phyloP scores from a whole-genome alignment of 208 protist species.

The Acanthamoeba culbertsoni region DNA sequence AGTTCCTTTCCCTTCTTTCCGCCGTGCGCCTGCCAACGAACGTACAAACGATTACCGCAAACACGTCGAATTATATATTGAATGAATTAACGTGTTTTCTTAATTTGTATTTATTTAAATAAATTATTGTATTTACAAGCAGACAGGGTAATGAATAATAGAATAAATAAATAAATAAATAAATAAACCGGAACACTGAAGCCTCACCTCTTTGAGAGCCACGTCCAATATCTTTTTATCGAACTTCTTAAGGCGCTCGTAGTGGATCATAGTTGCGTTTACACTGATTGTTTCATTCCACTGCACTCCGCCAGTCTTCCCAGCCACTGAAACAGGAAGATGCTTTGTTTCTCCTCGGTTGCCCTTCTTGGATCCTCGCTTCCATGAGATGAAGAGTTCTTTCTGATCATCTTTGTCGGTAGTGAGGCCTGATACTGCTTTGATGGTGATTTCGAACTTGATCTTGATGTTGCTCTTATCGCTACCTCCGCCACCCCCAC shows the following conservation, averaged over 20 bases:
- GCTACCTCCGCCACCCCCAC: neutral
- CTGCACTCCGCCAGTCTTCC: neutral
- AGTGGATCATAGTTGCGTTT: neutral
- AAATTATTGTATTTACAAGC: too few relatives aligned
- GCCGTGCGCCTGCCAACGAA: neutral
- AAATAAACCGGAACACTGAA: too few relatives aligned
- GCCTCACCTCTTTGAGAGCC: slow-evolving; percentile 14
- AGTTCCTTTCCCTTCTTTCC: neutral
- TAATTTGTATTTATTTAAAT: too few relatives aligned
- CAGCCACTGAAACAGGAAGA: neutral
- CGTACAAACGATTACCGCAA: neutral
- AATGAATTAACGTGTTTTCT: too few relatives aligned
- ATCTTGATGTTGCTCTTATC: slow-evolving; percentile 55
- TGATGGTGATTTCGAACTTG: slow-evolving; percentile 6
- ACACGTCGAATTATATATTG: too few relatives aligned
- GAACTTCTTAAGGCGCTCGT: slow-evolving; percentile 47
- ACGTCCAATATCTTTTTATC: neutral
- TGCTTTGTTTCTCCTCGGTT: slow-evolving; percentile 26
- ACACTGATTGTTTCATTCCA: neutral
- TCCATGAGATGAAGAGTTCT: neutral
- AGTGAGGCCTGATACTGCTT: neutral
- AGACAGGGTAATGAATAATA: too few relatives aligned
- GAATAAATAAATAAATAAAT: too few relatives aligned
- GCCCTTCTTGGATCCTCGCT: slow-evolving; percentile 18
- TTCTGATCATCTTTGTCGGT: neutral